A percentile compares a stretch with the other conserved stretches of the same genome.
Evolutionary conservation across 805 yeast species (phyloP).

Genomic region (Phaffomyces opuntiae): DNA sequence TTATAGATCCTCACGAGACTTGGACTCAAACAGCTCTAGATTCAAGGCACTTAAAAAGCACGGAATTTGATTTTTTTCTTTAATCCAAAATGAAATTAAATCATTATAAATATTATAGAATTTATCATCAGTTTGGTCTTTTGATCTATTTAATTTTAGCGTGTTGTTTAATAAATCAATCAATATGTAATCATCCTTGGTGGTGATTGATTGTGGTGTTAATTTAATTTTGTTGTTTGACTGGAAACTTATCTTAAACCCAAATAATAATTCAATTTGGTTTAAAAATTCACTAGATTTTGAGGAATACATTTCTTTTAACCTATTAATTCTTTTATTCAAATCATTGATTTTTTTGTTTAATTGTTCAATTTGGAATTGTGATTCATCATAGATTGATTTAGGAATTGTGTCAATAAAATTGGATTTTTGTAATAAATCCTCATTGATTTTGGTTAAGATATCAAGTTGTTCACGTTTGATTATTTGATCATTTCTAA

Average conservation of each 20-base stretch:
- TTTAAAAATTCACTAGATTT: conserved; percentile 69
- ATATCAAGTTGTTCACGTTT: conserved; percentile 44
- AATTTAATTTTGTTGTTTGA: conserved; percentile 50
- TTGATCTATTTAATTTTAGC: conserved; percentile 42
- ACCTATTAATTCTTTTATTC: conserved; percentile 44
- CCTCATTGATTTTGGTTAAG: conserved; percentile 52
- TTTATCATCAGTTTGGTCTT: conserved; percentile 19
- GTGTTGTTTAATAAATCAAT: conserved; percentile 52
- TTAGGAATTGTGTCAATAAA: conserved; percentile 41
- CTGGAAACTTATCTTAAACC: conserved; percentile 65
- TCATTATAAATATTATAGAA: conserved; percentile 35
- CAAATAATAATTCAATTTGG: conserved; percentile 60
- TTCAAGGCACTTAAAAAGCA: conserved; percentile 74
- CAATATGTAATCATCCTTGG: conserved; percentile 39
- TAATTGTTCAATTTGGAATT: conserved; percentile 42
- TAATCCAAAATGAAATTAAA: conserved; percentile 59
- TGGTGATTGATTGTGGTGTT: conserved; percentile 36
- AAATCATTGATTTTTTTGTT: conserved; percentile 41
- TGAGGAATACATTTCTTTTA: conserved; percentile 49
- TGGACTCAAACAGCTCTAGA: conserved; percentile 49
- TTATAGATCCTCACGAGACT: no score
- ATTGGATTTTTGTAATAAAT: conserved; percentile 31
- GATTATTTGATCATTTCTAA: conserved; percentile 51
- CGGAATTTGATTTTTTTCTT: conserved; percentile 62
- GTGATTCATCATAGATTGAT: conserved; percentile 56